Conservation (phyloP, 805 yeast genomes). For the Starmerella sp. region DNA sequence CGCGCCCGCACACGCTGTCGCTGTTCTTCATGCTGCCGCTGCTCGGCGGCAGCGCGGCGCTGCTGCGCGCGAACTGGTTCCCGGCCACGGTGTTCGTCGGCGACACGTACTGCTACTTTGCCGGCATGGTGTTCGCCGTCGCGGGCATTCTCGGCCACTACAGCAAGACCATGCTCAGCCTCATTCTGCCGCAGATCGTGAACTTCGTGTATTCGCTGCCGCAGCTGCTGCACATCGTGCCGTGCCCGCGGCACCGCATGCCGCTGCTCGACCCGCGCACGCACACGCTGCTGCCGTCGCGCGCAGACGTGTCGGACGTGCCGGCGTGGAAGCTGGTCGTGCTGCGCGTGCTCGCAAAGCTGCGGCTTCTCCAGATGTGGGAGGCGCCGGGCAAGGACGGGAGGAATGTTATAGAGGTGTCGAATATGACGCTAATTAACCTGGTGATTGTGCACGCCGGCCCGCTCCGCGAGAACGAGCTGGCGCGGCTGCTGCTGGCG, state of each 20-base stretch:
- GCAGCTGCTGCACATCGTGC: conserved; percentile 73
- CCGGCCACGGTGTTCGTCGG: conserved; percentile 95
- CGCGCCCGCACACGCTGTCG: conserved; percentile 73
- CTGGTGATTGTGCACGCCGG: conserved; percentile 76
- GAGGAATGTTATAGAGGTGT: conserved; percentile 35
- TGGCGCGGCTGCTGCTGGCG: conserved; percentile 49
- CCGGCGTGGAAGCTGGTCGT: conserved; percentile 22
- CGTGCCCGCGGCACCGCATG: conserved; percentile 91
- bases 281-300: conserved; percentile 66
- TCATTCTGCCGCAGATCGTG: conserved; percentile 82
- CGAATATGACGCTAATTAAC: conserved; percentile 83
- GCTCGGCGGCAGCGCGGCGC: conserved; percentile 67
- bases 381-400: conserved; percentile 15
- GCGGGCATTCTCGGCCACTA: conserved; percentile 95
- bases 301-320: conserved; percentile 27
- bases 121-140: conserved; percentile 97
- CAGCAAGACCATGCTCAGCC: conserved; percentile 77
- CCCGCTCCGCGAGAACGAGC: conserved; percentile 71
- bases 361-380: conserved; percentile 41
- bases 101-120: conserved; percentile 93
- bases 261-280: conserved; percentile 62
- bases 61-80: conserved; percentile 72
- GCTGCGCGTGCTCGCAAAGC: conserved; percentile 37
- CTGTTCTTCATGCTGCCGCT: conserved; percentile 73
- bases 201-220: conserved; percentile 89